Conservation (phyloP, 805 yeast genomes). For the Cyberlindnera maritima region DNA sequence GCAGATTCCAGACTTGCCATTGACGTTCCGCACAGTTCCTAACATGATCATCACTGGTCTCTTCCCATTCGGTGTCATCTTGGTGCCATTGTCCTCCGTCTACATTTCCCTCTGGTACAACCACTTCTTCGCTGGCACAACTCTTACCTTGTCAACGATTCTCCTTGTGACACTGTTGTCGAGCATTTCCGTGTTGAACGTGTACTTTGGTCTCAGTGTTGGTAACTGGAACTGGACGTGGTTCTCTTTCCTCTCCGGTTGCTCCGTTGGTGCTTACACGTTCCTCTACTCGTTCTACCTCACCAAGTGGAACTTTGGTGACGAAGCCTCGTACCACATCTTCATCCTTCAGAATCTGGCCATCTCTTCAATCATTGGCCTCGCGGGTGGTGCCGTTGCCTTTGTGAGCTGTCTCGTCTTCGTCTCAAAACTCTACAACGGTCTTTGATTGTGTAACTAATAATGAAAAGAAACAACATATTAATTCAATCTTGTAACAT, state of each 20-base stretch:
- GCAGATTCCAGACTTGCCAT: conserved; percentile 24
- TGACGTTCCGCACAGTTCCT: conserved; percentile 26
- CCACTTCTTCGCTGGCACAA: conserved; percentile 22
- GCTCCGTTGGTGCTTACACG: conserved; percentile 26
- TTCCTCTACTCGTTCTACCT: conserved; percentile 27
- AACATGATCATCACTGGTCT: conserved; percentile 29
- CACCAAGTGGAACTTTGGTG: conserved; percentile 29
- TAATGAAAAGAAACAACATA: too few species aligned
- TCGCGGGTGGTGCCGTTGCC: conserved; percentile 25
- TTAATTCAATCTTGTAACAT: too few species aligned
- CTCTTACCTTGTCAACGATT: conserved; percentile 19
- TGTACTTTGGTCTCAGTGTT: conserved; percentile 23
- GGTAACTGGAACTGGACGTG: conserved; percentile 34
- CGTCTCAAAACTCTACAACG: conserved; percentile 22
- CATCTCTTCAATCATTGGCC: conserved; percentile 24
- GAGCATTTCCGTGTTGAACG: conserved; percentile 22
- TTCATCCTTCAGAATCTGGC: conserved; percentile 25
- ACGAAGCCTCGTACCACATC: conserved; percentile 22
- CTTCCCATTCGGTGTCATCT: conserved; percentile 29
- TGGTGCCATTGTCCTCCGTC: conserved; percentile 27
- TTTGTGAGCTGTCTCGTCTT: conserved; percentile 19
- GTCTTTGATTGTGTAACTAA: neutral
- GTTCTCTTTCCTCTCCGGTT: conserved; percentile 27
- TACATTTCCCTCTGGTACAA: conserved; percentile 29
- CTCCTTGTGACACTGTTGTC: conserved; percentile 18